These are phyloP conservation scores for Colletotrichum zoysiae DNA, from an alignment of 2,329 filamentous ascomycete species.

Conservation along the genomic window DNA sequence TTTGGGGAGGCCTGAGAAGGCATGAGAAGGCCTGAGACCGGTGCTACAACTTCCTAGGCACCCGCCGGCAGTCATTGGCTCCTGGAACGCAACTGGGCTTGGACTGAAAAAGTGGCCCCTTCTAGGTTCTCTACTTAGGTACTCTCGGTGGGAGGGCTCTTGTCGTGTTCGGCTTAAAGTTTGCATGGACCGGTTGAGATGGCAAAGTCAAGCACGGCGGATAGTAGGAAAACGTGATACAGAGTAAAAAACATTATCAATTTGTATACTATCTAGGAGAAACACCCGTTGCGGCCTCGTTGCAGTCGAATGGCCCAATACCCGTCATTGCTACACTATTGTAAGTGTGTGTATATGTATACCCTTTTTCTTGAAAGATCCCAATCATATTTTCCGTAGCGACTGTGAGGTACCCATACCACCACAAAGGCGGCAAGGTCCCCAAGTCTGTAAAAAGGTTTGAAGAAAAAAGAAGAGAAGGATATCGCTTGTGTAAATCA, in stretches of 20 bases:
- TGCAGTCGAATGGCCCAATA: neutral
- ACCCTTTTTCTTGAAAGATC: neutral
- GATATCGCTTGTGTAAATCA: slow-evolving; percentile 13
- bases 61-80: neutral
- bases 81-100: neutral
- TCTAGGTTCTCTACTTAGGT: neutral
- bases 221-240: no score
- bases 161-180: neutral
- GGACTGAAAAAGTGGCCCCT: neutral
- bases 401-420: slow-evolving; percentile 5
- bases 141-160: neutral
- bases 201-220: neutral
- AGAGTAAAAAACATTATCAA: neutral
- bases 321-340: neutral
- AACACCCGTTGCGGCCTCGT: slow-evolving; percentile 20
- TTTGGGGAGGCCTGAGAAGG: neutral
- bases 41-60: neutral
- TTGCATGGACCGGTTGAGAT: neutral
- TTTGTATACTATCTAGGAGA: slow-evolving; percentile 21
- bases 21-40: neutral
- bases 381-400: slow-evolving; percentile 5
- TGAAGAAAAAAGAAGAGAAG: slow-evolving; percentile 1
- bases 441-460: neutral
- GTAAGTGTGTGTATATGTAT: neutral
- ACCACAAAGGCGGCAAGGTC: neutral